Evolutionary conservation across 169 alveolate genomes (phyloP).

Genomic region (Eimeria maxima): DNA sequence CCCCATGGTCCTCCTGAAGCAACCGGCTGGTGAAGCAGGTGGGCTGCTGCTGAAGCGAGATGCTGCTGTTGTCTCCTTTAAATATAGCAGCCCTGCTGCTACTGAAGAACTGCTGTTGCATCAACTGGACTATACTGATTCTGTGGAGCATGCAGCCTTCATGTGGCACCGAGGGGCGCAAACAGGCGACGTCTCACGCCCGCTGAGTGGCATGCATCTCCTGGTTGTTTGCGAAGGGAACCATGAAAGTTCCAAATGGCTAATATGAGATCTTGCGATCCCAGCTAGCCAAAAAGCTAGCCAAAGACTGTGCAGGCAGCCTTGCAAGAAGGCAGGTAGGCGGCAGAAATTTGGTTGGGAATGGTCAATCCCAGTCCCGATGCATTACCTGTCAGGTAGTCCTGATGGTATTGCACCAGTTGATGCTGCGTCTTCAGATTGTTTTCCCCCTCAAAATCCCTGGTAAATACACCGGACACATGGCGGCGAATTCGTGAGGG

Average conservation of each 20-base stretch:
- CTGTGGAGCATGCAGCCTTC: constrained; percentile 31
- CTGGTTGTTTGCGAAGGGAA: neutral
- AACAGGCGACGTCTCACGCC: neutral
- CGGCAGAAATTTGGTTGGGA: constrained; percentile 70
- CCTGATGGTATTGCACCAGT: constrained; percentile 61
- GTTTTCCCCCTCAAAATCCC: constrained; percentile 57
- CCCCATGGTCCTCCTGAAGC: neutral
- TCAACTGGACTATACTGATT: neutral
- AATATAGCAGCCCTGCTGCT: constrained; percentile 27
- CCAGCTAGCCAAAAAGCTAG: constrained; percentile 61
- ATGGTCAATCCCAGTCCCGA: constrained; percentile 60
- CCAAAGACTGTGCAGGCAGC: constrained; percentile 56
- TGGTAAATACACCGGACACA: constrained; percentile 43
- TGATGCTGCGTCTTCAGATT: constrained; percentile 38
- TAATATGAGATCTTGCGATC: constrained; percentile 43
- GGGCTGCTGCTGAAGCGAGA: constrained; percentile 22
- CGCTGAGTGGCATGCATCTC: constrained; percentile 14
- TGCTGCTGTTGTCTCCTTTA: neutral
- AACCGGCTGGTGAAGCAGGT: constrained; percentile 6
- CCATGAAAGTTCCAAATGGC: constrained; percentile 35
- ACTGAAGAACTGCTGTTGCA: neutral
- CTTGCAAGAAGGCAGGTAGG: constrained; percentile 49
- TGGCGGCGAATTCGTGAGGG: constrained; percentile 23
- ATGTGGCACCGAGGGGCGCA: neutral
- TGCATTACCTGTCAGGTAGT: constrained; percentile 47